These are phyloP conservation scores for Saturnispora saitoi DNA, from an alignment of 805 yeast species.

Conservation along the genomic window DNA sequence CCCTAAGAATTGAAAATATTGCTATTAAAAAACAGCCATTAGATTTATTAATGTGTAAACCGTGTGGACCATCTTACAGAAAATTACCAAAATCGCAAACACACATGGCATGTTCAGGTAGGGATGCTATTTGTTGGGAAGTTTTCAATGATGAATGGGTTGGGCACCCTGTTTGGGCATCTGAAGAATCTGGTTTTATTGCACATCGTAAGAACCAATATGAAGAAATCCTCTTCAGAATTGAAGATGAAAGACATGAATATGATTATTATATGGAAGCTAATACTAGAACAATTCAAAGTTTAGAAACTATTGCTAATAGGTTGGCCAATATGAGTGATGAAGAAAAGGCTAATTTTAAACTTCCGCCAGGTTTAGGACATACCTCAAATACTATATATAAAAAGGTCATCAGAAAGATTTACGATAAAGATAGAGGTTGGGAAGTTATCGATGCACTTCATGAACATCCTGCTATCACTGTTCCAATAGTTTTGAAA, in stretches of 20 bases:
- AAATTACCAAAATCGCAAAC: slow-evolving; percentile 89
- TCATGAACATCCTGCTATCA: slow-evolving; percentile 90
- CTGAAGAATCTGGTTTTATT: slow-evolving; percentile 96
- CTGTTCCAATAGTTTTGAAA: slow-evolving; percentile 87
- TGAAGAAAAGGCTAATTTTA: slow-evolving; percentile 73
- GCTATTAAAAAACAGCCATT: slow-evolving; percentile 82
- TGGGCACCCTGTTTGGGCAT: slow-evolving; percentile 99
- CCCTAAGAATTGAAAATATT: slow-evolving; percentile 82
- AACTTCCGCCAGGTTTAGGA: slow-evolving; percentile 87
- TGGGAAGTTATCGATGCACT: slow-evolving; percentile 93
- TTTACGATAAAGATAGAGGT: slow-evolving; percentile 91
- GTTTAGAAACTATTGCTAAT: slow-evolving; percentile 89
- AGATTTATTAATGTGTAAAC: slow-evolving; percentile 83
- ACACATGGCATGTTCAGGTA: slow-evolving; percentile 94
- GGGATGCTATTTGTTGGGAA: slow-evolving; percentile 99
- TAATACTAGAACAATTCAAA: slow-evolving; percentile 88
- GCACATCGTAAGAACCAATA: slow-evolving; percentile 98
- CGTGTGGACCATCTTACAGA: slow-evolving; percentile 93
- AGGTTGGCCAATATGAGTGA: slow-evolving; percentile 87
- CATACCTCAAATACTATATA: slow-evolving; percentile 86
- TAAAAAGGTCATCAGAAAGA: slow-evolving; percentile 84
- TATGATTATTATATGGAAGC: slow-evolving; percentile 95
- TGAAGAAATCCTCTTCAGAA: slow-evolving; percentile 89
- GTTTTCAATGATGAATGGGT: slow-evolving; percentile 98
- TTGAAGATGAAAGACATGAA: slow-evolving; percentile 96